A percentile compares a stretch with the other conserved stretches of the same genome.
Evolutionary conservation across 169 alveolate species (phyloP).

Genomic region (Plasmodium cynomolgi): DNA sequence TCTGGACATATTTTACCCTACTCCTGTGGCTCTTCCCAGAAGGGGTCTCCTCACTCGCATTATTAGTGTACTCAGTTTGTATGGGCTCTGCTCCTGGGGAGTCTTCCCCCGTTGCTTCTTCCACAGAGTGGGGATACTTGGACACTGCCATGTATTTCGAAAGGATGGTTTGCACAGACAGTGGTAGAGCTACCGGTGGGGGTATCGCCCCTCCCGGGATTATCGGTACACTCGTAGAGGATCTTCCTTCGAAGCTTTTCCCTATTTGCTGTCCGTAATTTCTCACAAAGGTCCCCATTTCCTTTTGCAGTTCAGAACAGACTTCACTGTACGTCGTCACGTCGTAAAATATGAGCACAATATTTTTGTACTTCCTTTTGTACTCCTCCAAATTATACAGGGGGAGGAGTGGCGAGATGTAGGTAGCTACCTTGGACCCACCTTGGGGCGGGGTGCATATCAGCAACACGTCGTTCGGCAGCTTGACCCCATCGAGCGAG

Average conservation of each 20-base stretch:
- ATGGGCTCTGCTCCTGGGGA: background rate
- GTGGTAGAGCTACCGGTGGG: slow-evolving; percentile 10
- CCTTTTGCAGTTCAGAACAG: slow-evolving; percentile 17
- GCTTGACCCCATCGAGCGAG: slow-evolving; percentile 17
- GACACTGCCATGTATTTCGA: slow-evolving; percentile 18
- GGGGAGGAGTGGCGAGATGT: slow-evolving; percentile 36
- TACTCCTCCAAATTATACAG: slow-evolving; percentile 34
- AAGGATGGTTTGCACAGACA: slow-evolving; percentile 18
- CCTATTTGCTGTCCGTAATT: slow-evolving; percentile 14
- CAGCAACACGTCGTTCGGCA: slow-evolving; percentile 43
- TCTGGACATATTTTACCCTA: background rate
- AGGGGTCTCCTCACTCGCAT: background rate
- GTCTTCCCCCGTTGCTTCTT: background rate
- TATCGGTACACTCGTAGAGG: background rate
- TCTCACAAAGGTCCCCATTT: slow-evolving; percentile 15
- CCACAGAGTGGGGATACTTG: slow-evolving; percentile 15
- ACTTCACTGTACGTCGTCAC: slow-evolving; percentile 8
- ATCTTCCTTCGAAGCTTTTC: background rate
- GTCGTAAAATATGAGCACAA: slow-evolving; percentile 33
- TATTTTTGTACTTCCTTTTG: slow-evolving; percentile 45
- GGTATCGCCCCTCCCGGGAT: background rate
- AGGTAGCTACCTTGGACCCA: slow-evolving; percentile 11
- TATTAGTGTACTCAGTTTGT: background rate
- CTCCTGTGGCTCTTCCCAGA: background rate
- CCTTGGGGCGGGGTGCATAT: slow-evolving; percentile 29